phyloP scores from a whole-genome alignment of 2,329 filamentous ascomycete species.

The Trichoderma polysporum region DNA sequence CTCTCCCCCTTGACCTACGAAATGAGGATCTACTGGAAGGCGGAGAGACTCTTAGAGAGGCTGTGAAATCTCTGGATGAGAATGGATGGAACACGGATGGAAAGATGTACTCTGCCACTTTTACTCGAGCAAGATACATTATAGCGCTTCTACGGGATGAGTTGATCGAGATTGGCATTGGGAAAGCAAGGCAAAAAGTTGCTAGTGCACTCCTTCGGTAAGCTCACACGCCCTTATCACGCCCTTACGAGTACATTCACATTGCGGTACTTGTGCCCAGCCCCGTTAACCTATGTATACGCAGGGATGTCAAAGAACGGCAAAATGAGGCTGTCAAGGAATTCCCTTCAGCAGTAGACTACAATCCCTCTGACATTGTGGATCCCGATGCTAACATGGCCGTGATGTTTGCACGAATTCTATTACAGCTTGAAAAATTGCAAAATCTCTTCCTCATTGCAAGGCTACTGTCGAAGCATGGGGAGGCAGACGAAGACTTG shows the following conservation, averaged over 20 bases:
- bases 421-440: conserved; percentile 50
- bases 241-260: too few species aligned
- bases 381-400: conserved; percentile 31
- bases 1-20: conserved; percentile 53
- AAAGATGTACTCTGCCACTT: conserved; percentile 44
- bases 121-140: conserved; percentile 45
- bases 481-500: conserved; percentile 39
- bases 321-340: conserved; percentile 5
- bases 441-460: conserved; percentile 61
- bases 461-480: conserved; percentile 51
- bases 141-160: conserved; percentile 56
- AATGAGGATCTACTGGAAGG: conserved; percentile 50
- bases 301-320: conserved; percentile 10
- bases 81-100: conserved; percentile 54
- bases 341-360: conserved; percentile 39
- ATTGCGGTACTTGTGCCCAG: neutral
- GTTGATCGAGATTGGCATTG: conserved; percentile 57
- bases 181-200: conserved; percentile 25
- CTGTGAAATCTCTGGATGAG: conserved; percentile 39
- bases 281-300: neutral
- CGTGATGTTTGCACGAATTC: conserved; percentile 43
- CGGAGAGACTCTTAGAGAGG: conserved; percentile 28
- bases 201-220: conserved; percentile 1
- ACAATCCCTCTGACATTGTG: conserved; percentile 40
- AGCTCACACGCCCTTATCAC: neutral